These are phyloP conservation scores for Neoboletus subvelutipes DNA, from an alignment of 768 basidiomycete species.

Conservation along the genomic window DNA sequence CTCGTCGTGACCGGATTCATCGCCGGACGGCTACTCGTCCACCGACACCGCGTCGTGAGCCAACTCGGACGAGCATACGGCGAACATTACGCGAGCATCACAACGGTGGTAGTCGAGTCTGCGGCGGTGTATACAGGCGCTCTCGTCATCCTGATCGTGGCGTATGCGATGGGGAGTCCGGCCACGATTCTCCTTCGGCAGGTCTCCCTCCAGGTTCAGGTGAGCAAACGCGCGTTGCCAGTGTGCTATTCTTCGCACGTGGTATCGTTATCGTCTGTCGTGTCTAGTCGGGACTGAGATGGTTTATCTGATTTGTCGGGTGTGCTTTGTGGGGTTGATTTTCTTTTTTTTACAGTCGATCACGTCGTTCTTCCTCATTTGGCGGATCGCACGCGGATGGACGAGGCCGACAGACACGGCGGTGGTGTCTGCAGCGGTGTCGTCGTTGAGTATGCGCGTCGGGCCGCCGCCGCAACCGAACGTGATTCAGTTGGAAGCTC, in stretches of 20 bases:
- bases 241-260: neutral
- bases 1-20: slow-evolving; percentile 31
- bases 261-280: neutral
- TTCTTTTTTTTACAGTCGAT: slow-evolving; percentile 33
- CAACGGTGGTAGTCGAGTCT: slow-evolving; percentile 42
- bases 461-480: neutral
- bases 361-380: slow-evolving; percentile 39
- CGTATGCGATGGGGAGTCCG: slow-evolving; percentile 41
- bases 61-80: slow-evolving; percentile 37
- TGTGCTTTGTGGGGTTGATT: neutral
- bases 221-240: neutral
- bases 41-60: slow-evolving; percentile 21
- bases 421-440: neutral
- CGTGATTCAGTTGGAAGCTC: neutral
- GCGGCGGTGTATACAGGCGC: slow-evolving; percentile 45
- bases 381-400: slow-evolving; percentile 40
- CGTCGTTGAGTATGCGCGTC: neutral
- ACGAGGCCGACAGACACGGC: neutral
- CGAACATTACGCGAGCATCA: slow-evolving; percentile 37
- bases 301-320: too few species aligned
- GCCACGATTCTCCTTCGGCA: slow-evolving; percentile 40
- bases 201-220: slow-evolving; percentile 6
- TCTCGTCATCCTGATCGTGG: slow-evolving; percentile 40
- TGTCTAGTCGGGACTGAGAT: neutral
- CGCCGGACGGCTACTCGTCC: slow-evolving; percentile 25